These are phyloP conservation scores for Podaxis carcinomalis DNA, from an alignment of 768 basidiomycete species.

Conservation along the genomic window DNA sequence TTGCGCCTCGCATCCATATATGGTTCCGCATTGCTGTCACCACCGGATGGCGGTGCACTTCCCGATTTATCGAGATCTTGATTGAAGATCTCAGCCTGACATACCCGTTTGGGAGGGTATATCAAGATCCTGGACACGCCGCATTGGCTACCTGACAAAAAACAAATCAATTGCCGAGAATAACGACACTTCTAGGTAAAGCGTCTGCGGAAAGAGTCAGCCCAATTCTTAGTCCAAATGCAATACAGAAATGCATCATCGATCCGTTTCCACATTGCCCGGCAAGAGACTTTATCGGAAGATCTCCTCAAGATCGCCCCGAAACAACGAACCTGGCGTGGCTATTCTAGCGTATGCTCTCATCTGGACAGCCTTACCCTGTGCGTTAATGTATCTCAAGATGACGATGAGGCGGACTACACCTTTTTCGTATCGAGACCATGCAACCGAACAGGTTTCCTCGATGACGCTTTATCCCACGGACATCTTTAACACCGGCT, in stretches of 20 bases:
- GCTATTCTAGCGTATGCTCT: constrained; percentile 21
- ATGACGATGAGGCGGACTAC: background rate
- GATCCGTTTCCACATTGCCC: constrained; percentile 2
- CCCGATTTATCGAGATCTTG: constrained; percentile 13
- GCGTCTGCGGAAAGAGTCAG: background rate
- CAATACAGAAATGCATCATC: background rate
- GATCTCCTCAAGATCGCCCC: constrained; percentile 23
- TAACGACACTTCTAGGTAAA: background rate
- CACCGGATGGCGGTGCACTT: constrained; percentile 18
- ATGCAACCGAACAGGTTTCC: constrained; percentile 2
- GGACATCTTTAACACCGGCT: background rate
- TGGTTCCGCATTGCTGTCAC: constrained; percentile 15
- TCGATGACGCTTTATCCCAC: constrained; percentile 5
- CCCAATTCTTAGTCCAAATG: background rate
- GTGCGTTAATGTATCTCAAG: constrained; percentile 13
- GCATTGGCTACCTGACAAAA: constrained; percentile 17
- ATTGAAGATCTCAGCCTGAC: constrained; percentile 15
- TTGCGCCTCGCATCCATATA: constrained; percentile 13
- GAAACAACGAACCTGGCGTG: constrained; percentile 15
- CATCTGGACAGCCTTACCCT: constrained; percentile 31
- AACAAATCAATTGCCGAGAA: background rate
- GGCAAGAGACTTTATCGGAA: constrained; percentile 16
- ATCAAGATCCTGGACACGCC: constrained; percentile 24
- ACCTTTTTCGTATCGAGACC: background rate
- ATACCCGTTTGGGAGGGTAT: constrained; percentile 9